Percentiles rank a stretch among this genome's conserved stretches.
These are phyloP conservation scores for Pholiota adiposa DNA, from an alignment of 1,284 basidiomycete genomes.

Conservation along the genomic window DNA sequence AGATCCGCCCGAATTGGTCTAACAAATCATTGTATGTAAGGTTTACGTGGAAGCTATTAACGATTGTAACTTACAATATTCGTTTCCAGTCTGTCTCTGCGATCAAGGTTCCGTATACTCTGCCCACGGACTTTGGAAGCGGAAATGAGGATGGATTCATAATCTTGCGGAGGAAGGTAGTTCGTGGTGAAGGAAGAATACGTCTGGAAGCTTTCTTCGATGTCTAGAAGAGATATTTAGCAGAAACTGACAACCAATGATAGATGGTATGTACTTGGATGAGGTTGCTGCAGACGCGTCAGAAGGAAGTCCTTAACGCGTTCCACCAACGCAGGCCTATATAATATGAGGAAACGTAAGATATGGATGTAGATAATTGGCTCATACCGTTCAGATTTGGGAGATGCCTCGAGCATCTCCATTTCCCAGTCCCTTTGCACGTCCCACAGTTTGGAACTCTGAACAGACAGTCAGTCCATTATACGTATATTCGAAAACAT, in stretches of 20 bases:
- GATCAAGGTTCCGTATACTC: conserved; percentile 63
- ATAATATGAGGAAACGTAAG: conserved; percentile 5
- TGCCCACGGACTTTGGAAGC: conserved; percentile 73
- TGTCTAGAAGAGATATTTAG: conserved; percentile 40
- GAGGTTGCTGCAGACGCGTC: conserved; percentile 67
- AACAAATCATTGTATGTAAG: conserved; percentile 10
- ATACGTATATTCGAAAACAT: background rate
- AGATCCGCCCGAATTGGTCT: conserved; percentile 53
- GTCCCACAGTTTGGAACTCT: conserved; percentile 81
- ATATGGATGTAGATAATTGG: background rate
- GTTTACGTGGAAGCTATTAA: no score
- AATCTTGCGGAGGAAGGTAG: conserved; percentile 72
- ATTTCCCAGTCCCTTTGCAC: conserved; percentile 77
- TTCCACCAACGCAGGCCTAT: conserved; percentile 44
- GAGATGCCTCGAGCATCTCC: conserved; percentile 54
- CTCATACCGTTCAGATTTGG: conserved; percentile 51
- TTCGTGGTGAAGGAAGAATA: conserved; percentile 89
- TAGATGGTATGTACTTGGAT: conserved; percentile 56
- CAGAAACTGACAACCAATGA: conserved; percentile 5
- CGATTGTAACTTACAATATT: conserved; percentile 65
- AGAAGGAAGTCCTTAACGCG: conserved; percentile 56
- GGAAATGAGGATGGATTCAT: conserved; percentile 75
- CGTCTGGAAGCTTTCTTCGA: conserved; percentile 78
- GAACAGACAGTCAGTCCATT: conserved; percentile 9
- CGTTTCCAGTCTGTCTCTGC: conserved; percentile 63